Conservation (phyloP, 225 moss, liverwort and hornwort species). For the Antitrichia curtipendula region DNA sequence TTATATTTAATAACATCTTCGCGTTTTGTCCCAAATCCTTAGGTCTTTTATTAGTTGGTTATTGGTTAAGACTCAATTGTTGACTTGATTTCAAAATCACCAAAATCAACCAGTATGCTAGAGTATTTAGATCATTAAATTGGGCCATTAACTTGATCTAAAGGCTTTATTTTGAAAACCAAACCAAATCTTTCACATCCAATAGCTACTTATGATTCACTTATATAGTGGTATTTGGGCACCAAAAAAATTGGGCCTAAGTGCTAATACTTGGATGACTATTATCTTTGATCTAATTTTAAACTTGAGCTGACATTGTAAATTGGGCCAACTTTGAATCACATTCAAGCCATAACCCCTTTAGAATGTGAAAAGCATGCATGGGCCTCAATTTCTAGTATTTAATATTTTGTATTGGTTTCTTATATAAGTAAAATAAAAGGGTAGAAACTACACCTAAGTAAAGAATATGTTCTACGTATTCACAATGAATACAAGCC, state of each 20-base stretch:
- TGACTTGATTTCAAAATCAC: background rate
- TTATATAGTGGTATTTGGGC: accelerated
- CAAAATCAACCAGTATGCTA: background rate
- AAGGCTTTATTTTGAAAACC: background rate
- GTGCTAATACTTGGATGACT: background rate
- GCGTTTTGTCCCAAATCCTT: accelerated
- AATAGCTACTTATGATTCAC: background rate
- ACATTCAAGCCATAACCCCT: too few relatives aligned
- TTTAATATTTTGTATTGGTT: too few relatives aligned
- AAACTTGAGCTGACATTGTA: background rate
- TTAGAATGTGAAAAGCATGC: too few relatives aligned
- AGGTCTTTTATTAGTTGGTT: accelerated
- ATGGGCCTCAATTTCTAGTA: too few relatives aligned
- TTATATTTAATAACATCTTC: background rate
- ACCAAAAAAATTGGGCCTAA: background rate
- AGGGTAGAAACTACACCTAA: too few relatives aligned
- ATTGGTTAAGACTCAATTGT: background rate
- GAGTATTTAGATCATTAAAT: background rate
- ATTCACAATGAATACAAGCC: too few relatives aligned
- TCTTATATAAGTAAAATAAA: too few relatives aligned
- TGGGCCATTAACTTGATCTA: too few relatives aligned
- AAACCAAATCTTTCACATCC: background rate
- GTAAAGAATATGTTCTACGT: too few relatives aligned
- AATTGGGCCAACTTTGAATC: background rate
- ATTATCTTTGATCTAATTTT: background rate